phyloP scores from a whole-genome alignment of 2,329 filamentous ascomycete genomes.

The Clarireedia paspali region DNA sequence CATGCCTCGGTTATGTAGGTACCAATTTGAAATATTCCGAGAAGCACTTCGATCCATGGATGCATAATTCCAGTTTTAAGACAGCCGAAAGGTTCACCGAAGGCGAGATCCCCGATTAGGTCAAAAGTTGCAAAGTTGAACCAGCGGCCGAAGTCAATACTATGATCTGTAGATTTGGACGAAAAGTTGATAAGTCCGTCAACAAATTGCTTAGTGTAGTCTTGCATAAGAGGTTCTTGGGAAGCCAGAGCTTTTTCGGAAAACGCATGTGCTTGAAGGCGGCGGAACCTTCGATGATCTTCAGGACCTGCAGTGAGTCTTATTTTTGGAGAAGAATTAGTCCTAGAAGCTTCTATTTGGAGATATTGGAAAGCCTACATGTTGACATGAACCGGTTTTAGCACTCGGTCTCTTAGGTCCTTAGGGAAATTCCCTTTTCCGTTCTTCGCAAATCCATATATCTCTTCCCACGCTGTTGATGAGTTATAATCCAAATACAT shows the following conservation, averaged over 20 bases:
- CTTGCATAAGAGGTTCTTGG: conserved; percentile 20
- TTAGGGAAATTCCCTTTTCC: not conserved
- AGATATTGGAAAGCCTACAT: not conserved
- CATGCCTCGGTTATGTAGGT: not conserved
- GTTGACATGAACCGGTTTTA: fast-evolving
- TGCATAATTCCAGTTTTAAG: conserved; percentile 16
- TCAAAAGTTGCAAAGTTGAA: conserved; percentile 32
- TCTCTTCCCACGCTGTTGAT: conserved; percentile 11
- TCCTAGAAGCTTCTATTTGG: not conserved
- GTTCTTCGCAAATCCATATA: conserved; percentile 5
- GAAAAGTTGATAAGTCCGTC: conserved; percentile 2
- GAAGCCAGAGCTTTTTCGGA: conserved; percentile 27
- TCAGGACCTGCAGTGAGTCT: not conserved
- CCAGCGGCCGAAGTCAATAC: conserved; percentile 25
- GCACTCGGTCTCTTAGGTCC: not conserved
- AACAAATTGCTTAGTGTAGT: not conserved
- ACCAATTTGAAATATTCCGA: not conserved
- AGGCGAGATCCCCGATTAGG: conserved; percentile 36
- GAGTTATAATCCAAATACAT: conserved; percentile 9
- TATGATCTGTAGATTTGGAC: not conserved
- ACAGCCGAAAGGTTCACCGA: conserved; percentile 34
- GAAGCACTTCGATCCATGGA: not conserved
- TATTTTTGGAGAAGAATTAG: not conserved
- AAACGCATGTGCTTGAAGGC: conserved; percentile 26
- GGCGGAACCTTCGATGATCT: conserved; percentile 25